Evolutionary conservation across 805 yeast genomes (phyloP).

Genomic region (Spathaspora arborariae): DNA sequence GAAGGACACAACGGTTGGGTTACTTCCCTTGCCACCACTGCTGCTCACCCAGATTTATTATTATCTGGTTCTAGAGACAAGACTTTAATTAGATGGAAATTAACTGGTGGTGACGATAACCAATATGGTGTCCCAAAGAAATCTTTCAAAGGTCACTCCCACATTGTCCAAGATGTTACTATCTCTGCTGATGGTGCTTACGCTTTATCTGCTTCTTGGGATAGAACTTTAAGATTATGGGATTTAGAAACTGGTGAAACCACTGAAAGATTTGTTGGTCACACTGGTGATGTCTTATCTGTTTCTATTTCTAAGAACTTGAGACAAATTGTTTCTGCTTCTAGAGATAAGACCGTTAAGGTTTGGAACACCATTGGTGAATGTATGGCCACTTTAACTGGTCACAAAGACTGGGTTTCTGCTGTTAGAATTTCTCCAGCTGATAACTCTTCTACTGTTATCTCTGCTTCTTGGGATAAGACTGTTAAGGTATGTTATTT

Average conservation of each 20-base stretch:
- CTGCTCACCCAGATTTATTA: slow-evolving; percentile 96
- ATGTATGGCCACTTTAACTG: slow-evolving; percentile 89
- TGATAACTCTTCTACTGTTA: slow-evolving; percentile 64
- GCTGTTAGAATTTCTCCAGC: slow-evolving; percentile 96
- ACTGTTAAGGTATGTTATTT: slow-evolving; percentile 91
- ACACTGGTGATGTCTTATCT: slow-evolving; percentile 94
- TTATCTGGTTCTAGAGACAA: slow-evolving; percentile 99
- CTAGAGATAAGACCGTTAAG: slow-evolving; percentile 98
- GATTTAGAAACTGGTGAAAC: slow-evolving; percentile 91
- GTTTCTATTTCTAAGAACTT: slow-evolving; percentile 95
- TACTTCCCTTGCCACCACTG: slow-evolving; percentile 96
- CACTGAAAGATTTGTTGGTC: slow-evolving; percentile 95
- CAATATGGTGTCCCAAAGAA: slow-evolving; percentile 98
- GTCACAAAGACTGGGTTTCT: slow-evolving; percentile 99
- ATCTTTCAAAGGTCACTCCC: slow-evolving; percentile 97
- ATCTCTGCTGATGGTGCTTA: slow-evolving; percentile 96
- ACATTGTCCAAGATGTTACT: slow-evolving; percentile 97
- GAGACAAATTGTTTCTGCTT: slow-evolving; percentile 97
- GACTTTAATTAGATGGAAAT: slow-evolving; percentile 97
- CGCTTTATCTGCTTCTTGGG: slow-evolving; percentile 99
- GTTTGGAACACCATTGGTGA: slow-evolving; percentile 99
- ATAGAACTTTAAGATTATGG: slow-evolving; percentile 98
- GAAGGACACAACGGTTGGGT: slow-evolving; percentile 91
- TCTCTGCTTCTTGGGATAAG: slow-evolving; percentile 99
- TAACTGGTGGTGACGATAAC: slow-evolving; percentile 86